Evolutionary conservation across 192 early-diverging fungal genomes (phyloP).

Genomic region (Gorgonomyces haynaldii): DNA sequence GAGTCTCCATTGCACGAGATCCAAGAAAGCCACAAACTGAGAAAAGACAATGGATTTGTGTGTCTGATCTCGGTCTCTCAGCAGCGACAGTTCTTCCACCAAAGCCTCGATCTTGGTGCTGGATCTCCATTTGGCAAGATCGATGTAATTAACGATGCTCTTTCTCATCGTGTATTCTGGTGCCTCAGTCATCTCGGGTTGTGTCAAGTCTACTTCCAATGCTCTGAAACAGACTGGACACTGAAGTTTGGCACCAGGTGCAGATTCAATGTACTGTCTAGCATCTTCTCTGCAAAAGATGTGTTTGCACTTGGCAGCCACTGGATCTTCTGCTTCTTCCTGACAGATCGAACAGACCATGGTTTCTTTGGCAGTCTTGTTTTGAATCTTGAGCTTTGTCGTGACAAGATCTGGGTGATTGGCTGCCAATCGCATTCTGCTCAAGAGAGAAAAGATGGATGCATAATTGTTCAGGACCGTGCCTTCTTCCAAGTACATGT

Average conservation of each 20-base stretch:
- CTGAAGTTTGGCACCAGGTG: slow-evolving; percentile 26
- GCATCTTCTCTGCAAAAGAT: slow-evolving; percentile 81
- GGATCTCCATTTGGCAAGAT: slow-evolving; percentile 76
- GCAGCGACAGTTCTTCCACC: slow-evolving; percentile 70
- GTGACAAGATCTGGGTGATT: slow-evolving; percentile 67
- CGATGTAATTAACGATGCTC: slow-evolving; percentile 85
- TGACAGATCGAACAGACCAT: slow-evolving; percentile 79
- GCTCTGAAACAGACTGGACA: slow-evolving; percentile 74
- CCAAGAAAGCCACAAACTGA: slow-evolving; percentile 82
- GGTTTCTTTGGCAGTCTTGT: slow-evolving; percentile 25
- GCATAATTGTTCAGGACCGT: slow-evolving; percentile 90
- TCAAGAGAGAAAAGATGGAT: slow-evolving; percentile 82
- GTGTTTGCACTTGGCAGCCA: slow-evolving; percentile 74
- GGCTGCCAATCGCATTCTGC: slow-evolving; percentile 77
- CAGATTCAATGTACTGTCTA: slow-evolving; percentile 28
- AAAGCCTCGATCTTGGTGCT: slow-evolving; percentile 92
- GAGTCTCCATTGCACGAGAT: slow-evolving; percentile 83
- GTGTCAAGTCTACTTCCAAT: slow-evolving; percentile 61
- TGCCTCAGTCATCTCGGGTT: slow-evolving; percentile 32
- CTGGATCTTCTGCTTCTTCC: slow-evolving; percentile 79
- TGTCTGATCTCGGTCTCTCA: slow-evolving; percentile 57
- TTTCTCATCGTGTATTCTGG: slow-evolving; percentile 19
- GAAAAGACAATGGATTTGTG: slow-evolving; percentile 70
- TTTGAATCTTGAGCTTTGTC: slow-evolving; percentile 16
- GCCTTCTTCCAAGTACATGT: slow-evolving; percentile 15